phyloP scores from a whole-genome alignment of 169 alveolate genomes.

The Cryptosporidium ryanae region DNA sequence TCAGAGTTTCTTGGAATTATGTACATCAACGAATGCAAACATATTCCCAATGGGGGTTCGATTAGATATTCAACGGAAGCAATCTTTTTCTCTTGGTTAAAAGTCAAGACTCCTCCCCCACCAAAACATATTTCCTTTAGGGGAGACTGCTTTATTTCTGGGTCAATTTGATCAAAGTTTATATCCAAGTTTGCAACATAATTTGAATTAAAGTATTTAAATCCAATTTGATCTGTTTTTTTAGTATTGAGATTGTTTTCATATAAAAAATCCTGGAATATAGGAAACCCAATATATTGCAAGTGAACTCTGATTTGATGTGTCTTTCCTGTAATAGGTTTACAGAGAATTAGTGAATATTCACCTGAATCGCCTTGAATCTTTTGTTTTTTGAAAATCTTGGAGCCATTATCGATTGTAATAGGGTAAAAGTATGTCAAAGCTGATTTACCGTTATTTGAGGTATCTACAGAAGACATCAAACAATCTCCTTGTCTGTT shows the following conservation, averaged over 20 bases:
- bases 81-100: neutral
- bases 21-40: constrained; percentile 56
- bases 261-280: constrained; percentile 84
- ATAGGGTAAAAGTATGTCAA: constrained; percentile 66
- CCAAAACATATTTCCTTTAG: constrained; percentile 29
- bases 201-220: neutral
- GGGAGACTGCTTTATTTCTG: neutral
- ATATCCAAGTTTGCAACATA: neutral
- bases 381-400: neutral
- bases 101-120: constrained; percentile 66
- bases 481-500: constrained; percentile 76
- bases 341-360: constrained; percentile 90
- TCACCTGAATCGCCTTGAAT: constrained; percentile 18
- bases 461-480: constrained; percentile 7
- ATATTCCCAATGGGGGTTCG: constrained; percentile 59
- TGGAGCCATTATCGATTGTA: neutral
- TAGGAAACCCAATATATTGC: constrained; percentile 90
- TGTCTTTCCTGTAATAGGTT: constrained; percentile 96
- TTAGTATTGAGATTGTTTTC: neutral
- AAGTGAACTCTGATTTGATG: constrained; percentile 98
- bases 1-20: constrained; percentile 15
- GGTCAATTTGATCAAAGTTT: too few species aligned
- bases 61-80: constrained; percentile 34
- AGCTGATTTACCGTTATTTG: constrained; percentile 9
- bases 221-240: too few species aligned